phyloP scores from a whole-genome alignment of 345 rosid genomes.

The Nasturtium officinale region DNA sequence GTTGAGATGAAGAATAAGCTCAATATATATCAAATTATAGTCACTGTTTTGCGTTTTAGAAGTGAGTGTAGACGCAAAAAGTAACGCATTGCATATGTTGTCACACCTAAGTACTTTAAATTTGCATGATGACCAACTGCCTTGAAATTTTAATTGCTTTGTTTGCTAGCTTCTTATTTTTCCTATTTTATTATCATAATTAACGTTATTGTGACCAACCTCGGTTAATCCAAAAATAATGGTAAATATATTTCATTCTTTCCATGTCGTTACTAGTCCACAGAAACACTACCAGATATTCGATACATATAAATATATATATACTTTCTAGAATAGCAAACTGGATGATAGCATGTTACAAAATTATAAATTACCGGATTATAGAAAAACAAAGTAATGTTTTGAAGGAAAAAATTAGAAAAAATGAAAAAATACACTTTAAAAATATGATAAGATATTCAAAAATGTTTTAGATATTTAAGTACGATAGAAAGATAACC shows the following conservation, averaged over 20 bases:
- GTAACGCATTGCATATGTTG: constrained; percentile 42
- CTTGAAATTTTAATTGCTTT: constrained; percentile 31
- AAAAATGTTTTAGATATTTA: no score
- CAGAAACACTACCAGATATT: not conserved
- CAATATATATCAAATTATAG: constrained; percentile 8
- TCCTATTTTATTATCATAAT: not conserved
- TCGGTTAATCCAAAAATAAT: not conserved
- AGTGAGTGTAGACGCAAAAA: constrained; percentile 27
- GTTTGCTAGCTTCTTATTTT: constrained; percentile 29
- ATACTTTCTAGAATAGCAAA: no score
- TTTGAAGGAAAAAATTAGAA: no score
- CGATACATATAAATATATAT: no score
- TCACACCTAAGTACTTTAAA: constrained; percentile 24
- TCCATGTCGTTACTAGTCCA: constrained; percentile 1
- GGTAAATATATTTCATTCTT: not conserved
- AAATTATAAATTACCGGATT: no score
- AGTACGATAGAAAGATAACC: no score
- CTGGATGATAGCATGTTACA: no score
- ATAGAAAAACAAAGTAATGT: no score
- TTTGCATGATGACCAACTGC: constrained; percentile 22
- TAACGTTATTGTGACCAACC: not conserved
- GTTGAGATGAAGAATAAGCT: not conserved
- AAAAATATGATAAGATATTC: no score
- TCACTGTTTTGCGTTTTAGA: constrained; percentile 6
- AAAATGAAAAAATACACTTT: no score